A percentile compares a stretch with the other conserved stretches of the same genome.
These are phyloP conservation scores for Baudoinia panamericana DNA, from an alignment of 495 filamentous ascomycete genomes.

Conservation along the genomic window DNA sequence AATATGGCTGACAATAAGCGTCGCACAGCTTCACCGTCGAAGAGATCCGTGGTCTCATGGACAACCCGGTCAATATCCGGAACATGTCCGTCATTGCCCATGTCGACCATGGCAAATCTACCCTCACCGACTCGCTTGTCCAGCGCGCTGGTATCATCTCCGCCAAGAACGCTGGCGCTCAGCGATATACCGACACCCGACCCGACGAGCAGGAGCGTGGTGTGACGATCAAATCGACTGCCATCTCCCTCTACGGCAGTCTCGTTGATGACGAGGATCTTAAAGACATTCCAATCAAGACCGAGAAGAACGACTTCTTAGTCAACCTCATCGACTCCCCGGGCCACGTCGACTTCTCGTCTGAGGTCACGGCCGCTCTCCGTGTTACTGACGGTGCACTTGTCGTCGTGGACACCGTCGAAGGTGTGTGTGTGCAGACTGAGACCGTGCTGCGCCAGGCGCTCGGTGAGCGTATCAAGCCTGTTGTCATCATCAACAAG, in stretches of 20 bases:
- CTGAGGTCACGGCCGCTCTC: constrained; percentile 97
- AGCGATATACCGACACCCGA: constrained; percentile 92
- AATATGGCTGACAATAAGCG: constrained; percentile 10
- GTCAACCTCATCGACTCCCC: constrained; percentile 99
- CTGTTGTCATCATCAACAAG: constrained; percentile 99
- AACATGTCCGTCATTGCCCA: constrained; percentile 99
- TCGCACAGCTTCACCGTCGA: constrained; percentile 89
- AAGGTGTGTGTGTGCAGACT: constrained; percentile 99
- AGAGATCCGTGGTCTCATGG: constrained; percentile 94
- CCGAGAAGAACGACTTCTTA: constrained; percentile 88
- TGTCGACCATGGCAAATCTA: constrained; percentile 99
- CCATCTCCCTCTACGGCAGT: constrained; percentile 92
- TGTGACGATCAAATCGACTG: constrained; percentile 99
- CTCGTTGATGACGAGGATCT: constrained; percentile 72
- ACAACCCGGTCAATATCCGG: constrained; percentile 93
- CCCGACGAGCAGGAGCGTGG: constrained; percentile 97
- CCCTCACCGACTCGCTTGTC: constrained; percentile 95
- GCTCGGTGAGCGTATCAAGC: constrained; percentile 99
- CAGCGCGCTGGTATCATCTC: constrained; percentile 99
- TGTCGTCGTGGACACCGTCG: constrained; percentile 98
- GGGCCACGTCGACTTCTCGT: constrained; percentile 99
- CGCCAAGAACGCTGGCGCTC: constrained; percentile 89
- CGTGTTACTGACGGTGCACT: constrained; percentile 99
- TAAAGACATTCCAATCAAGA: constrained; percentile 86
- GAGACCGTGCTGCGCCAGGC: constrained; percentile 99